A percentile compares a stretch with the other conserved stretches of the same genome.
These are phyloP conservation scores for Phytopythium ostracodes DNA, from an alignment of 352 stramenopile genomes.

Conservation along the genomic window DNA sequence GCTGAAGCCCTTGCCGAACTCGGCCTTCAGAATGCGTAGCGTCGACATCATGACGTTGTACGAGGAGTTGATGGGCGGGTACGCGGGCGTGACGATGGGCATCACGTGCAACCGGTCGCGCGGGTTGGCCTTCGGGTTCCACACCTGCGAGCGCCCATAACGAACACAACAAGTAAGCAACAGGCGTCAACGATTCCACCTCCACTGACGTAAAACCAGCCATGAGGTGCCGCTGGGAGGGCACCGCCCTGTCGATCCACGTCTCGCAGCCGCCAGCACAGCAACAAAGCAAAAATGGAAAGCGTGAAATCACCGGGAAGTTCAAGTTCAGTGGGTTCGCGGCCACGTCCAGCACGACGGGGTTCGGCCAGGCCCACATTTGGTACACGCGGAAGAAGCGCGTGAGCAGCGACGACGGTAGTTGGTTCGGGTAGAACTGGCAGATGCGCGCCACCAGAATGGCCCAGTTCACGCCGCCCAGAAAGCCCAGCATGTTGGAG, in stretches of 20 bases:
- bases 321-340: constrained; percentile 43
- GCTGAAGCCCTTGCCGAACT: constrained; percentile 72
- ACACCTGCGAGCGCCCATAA: constrained; percentile 53
- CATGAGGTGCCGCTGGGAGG: not conserved
- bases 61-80: constrained; percentile 97
- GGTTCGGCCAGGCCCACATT: constrained; percentile 95
- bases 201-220: not conserved
- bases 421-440: constrained; percentile 86
- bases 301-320: constrained; percentile 51
- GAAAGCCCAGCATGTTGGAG: constrained; percentile 98
- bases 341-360: constrained; percentile 82
- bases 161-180: constrained; percentile 7
- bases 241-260: not conserved
- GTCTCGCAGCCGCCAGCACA: not conserved
- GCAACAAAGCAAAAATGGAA: constrained; percentile 8
- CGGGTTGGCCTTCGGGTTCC: constrained; percentile 85
- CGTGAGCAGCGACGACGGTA: constrained; percentile 84
- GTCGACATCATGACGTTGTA: constrained; percentile 96
- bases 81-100: constrained; percentile 99
- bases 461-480: constrained; percentile 98
- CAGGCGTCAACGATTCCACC: not conserved
- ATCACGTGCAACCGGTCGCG: constrained; percentile 93
- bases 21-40: constrained; percentile 87
- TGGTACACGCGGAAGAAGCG: constrained; percentile 96
- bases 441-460: constrained; percentile 97